Base-by-base conservation (phyloP, 108 stramenopile genomes). In the Nitzschia putrida region DNA sequence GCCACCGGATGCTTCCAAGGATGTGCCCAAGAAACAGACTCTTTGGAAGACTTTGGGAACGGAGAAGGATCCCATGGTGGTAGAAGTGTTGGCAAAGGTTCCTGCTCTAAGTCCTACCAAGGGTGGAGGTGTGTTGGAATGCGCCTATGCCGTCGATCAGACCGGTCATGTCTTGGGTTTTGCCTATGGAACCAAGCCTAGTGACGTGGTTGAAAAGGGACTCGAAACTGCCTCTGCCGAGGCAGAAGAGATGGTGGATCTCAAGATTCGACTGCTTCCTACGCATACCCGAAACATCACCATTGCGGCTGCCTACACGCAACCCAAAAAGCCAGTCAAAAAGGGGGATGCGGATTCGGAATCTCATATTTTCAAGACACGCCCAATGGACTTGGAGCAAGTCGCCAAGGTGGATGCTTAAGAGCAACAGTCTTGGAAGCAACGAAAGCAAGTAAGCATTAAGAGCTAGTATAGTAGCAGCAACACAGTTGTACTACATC, bases 71-170 rank as follows among this genome's bases (percentile, higher is more conserved):
- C 88, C 84, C 12, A 71, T 81, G 22, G 64, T 93, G 1, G 69
- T 93, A 21, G 79, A 82, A 41, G 68, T 80, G 12, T 53, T 52
- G 20, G 68, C 74, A 1, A 53, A 34, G 38, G 84, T 81, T 14
- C 78, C 73, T 40, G 63, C 86, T 23, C 57, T 56, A 12, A 64
- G 84, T 58, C 55, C 38, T 9, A 72, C 86, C 54, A 63, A 69
- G 0, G 57, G 71, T 9, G 61, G 45, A 6, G 81, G 83, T 14
- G 74, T 82, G 11, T 78, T 89, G 44, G 87, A 91, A 63, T 79
- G 89, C 64, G 92, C 92, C 16, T 93, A 89, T 72, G 81, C 87
- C 21, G 72, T 82, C 34, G 92, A 93, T 78, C 89, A 93, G 66
- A 64, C 82, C 20, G 89, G 89, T 13, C 64, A 71, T 24, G 72